Percentiles rank a stretch among this genome's conserved stretches.
phyloP scores from a whole-genome alignment of 495 filamentous ascomycete species.

The Xylaria palmicola region DNA sequence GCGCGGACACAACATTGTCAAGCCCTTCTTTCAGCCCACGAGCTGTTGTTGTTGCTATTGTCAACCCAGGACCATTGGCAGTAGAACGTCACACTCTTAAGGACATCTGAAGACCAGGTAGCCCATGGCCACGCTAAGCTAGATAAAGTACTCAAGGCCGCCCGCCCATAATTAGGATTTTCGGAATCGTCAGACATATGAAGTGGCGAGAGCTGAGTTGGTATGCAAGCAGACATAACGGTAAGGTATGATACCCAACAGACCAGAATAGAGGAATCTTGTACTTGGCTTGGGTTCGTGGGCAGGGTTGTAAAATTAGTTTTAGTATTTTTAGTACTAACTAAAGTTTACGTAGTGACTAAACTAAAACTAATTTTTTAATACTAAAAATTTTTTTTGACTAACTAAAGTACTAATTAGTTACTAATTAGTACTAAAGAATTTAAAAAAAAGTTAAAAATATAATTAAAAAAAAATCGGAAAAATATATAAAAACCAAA shows the following conservation, averaged over 20 bases:
- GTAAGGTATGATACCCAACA: background rate
- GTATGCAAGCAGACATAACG: background rate
- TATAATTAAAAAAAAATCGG: no score
- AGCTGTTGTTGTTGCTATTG: background rate
- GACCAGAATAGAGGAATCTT: background rate
- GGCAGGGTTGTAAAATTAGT: no score
- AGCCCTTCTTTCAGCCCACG: background rate
- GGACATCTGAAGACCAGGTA: background rate
- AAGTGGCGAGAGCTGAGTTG: background rate
- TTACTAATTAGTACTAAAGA: no score
- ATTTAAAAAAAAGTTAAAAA: no score
- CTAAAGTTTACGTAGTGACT: no score
- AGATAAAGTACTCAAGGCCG: background rate
- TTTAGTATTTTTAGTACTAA: no score
- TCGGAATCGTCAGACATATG: background rate
- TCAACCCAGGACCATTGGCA: background rate
- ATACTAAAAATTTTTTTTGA: no score
- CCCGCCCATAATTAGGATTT: background rate
- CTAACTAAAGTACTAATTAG: no score
- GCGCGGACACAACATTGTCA: background rate
- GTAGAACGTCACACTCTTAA: background rate
- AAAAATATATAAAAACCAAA: no score
- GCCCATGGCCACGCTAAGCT: background rate
- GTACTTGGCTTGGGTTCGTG: no score
- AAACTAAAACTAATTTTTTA: no score